phyloP scores from a whole-genome alignment of 2,329 filamentous ascomycete genomes.

The Boeremia exigua region DNA sequence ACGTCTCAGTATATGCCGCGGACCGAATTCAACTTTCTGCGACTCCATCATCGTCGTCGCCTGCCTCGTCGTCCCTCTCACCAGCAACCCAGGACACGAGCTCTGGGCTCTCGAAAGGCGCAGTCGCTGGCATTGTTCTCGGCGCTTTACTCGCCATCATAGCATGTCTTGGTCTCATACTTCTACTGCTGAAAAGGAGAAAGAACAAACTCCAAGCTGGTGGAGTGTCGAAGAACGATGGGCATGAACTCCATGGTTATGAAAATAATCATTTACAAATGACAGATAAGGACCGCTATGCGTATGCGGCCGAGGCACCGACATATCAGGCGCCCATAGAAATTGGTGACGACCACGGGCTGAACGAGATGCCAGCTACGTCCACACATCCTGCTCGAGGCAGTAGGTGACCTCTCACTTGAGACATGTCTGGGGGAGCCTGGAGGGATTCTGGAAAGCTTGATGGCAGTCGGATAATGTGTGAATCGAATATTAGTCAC shows the following conservation, averaged over 20 bases:
- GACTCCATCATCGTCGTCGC: neutral
- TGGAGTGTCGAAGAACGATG: neutral
- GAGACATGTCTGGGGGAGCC: neutral
- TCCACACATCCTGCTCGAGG: neutral
- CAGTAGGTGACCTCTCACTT: neutral
- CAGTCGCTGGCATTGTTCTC: slow-evolving; percentile 26
- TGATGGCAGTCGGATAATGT: too few species aligned
- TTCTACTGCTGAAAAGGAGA: slow-evolving; percentile 21
- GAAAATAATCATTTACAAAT: neutral
- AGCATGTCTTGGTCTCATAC: slow-evolving; percentile 19
- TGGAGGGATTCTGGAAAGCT: too few species aligned
- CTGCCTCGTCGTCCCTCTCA: neutral
- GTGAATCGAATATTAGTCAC: too few species aligned
- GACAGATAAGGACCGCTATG: neutral
- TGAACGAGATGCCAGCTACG: neutral
- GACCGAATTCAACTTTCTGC: slow-evolving; percentile 18
- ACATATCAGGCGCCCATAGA: neutral
- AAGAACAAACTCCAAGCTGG: slow-evolving; percentile 15
- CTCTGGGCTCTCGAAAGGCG: slow-evolving; percentile 21
- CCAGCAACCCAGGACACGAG: neutral
- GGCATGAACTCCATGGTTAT: neutral
- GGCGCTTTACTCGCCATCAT: slow-evolving; percentile 22
- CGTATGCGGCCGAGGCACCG: slow-evolving; percentile 1
- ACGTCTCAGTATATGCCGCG: slow-evolving; percentile 24
- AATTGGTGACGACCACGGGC: neutral